Evolutionary conservation across 768 basidiomycete genomes (phyloP).

Genomic region (Auricularia heimuer): DNA sequence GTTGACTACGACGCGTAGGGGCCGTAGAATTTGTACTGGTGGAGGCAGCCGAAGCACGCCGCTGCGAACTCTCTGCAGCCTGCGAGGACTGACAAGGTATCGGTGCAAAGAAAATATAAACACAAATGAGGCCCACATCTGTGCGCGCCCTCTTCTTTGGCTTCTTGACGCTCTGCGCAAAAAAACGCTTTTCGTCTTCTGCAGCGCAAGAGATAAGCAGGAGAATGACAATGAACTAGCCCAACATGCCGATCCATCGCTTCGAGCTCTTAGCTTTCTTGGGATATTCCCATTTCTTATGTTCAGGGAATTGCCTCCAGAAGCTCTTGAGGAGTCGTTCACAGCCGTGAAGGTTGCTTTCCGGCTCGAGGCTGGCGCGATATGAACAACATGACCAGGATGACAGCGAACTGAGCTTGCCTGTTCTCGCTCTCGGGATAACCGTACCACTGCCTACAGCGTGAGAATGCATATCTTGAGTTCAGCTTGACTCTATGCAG

Average conservation of each 20-base stretch:
- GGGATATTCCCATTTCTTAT: slow-evolving; percentile 41
- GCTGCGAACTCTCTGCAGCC: no score
- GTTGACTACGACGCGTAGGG: no score
- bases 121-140: not conserved
- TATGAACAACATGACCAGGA: slow-evolving; percentile 1
- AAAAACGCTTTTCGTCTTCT: slow-evolving; percentile 34
- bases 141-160: slow-evolving; percentile 7
- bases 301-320: slow-evolving; percentile 49
- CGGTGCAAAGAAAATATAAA: no score
- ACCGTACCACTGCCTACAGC: slow-evolving; percentile 46
- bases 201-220: not conserved
- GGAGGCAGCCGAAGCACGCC: no score
- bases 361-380: slow-evolving; percentile 61
- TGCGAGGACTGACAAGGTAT: no score
- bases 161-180: slow-evolving; percentile 19
- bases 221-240: not conserved
- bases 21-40: no score
- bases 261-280: slow-evolving; percentile 31
- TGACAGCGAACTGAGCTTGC: slow-evolving; percentile 23
- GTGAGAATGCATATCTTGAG: slow-evolving; percentile 1
- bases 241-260: slow-evolving; percentile 48
- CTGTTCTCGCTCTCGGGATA: slow-evolving; percentile 49
- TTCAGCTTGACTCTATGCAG: not conserved
- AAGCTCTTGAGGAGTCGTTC: slow-evolving; percentile 52
- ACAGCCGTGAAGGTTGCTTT: slow-evolving; percentile 47